Evolutionary conservation across 768 basidiomycete species (phyloP).

Genomic region (Phanerodontia chrysosporium): DNA sequence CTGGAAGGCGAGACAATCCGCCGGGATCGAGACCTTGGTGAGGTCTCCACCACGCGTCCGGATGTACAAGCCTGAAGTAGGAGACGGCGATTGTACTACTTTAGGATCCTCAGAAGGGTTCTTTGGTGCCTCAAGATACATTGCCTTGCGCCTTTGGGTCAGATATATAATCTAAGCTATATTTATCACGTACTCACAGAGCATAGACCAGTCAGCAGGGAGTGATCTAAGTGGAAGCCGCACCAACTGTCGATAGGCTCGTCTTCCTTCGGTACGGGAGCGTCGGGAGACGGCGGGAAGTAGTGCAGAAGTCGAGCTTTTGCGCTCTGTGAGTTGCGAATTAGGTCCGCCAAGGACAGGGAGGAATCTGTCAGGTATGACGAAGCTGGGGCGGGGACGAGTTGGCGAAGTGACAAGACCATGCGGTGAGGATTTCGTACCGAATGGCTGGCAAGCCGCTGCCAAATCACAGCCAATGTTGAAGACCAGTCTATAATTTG

Average conservation of each 20-base stretch:
- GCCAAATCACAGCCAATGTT: conserved; percentile 80
- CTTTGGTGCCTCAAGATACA: conserved; percentile 64
- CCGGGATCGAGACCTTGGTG: conserved; percentile 82
- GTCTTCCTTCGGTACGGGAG: conserved; percentile 39
- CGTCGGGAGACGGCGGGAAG: conserved; percentile 63
- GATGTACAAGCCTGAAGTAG: conserved; percentile 86
- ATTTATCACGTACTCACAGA: conserved; percentile 45
- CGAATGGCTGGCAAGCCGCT: conserved; percentile 86
- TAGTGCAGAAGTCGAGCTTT: conserved; percentile 97
- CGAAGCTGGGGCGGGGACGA: conserved; percentile 41
- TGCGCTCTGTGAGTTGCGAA: conserved; percentile 72
- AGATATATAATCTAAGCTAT: neutral
- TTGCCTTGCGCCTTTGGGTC: conserved; percentile 47
- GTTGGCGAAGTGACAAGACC: neutral
- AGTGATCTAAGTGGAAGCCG: conserved; percentile 93
- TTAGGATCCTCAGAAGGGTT: conserved; percentile 30
- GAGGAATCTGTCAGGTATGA: conserved; percentile 62
- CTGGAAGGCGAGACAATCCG: conserved; percentile 87
- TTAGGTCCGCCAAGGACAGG: conserved; percentile 66
- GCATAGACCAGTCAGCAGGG: conserved; percentile 87
- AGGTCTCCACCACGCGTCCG: conserved; percentile 75
- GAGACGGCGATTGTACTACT: conserved; percentile 62
- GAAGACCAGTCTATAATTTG: conserved; percentile 64
- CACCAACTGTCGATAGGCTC: conserved; percentile 86
- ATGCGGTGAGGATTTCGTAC: conserved; percentile 35